phyloP scores from a whole-genome alignment of 345 rosid species.

The Psidium friedrichsthalianum region DNA sequence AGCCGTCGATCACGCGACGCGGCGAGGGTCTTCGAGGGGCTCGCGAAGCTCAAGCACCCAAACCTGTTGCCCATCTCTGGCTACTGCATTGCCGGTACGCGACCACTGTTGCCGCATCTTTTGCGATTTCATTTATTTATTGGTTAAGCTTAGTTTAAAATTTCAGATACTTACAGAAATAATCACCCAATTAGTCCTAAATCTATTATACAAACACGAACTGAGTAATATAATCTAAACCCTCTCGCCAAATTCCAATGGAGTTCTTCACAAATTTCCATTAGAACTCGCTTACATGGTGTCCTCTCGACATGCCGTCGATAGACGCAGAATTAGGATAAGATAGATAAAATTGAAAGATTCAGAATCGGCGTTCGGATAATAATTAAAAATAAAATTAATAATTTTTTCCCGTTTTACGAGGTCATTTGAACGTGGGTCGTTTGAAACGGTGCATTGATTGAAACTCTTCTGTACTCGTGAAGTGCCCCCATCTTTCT shows the following conservation, averaged over 20 bases:
- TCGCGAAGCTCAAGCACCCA: constrained; percentile 75
- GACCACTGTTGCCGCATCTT: background rate
- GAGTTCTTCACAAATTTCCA: no score
- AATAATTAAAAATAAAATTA: no score
- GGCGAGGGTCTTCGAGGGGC: constrained; percentile 43
- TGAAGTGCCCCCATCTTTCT: background rate
- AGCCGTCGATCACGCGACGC: constrained; percentile 39
- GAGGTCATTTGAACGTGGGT: no score
- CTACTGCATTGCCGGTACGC: constrained; percentile 88
- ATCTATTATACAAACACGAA: background rate
- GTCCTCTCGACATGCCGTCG: no score
- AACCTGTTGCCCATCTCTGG: constrained; percentile 78
- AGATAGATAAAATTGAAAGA: no score
- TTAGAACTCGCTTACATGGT: no score
- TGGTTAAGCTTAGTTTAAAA: background rate
- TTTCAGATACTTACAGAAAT: background rate
- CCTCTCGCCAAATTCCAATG: no score
- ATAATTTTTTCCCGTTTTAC: no score
- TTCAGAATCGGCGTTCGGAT: no score
- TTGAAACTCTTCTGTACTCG: no score
- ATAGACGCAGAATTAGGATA: no score
- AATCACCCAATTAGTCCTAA: background rate
- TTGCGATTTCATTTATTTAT: background rate
- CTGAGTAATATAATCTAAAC: background rate
- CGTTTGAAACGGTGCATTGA: no score